Conservation (phyloP, 441 rosid species). For the Mallotus japonicus region DNA sequence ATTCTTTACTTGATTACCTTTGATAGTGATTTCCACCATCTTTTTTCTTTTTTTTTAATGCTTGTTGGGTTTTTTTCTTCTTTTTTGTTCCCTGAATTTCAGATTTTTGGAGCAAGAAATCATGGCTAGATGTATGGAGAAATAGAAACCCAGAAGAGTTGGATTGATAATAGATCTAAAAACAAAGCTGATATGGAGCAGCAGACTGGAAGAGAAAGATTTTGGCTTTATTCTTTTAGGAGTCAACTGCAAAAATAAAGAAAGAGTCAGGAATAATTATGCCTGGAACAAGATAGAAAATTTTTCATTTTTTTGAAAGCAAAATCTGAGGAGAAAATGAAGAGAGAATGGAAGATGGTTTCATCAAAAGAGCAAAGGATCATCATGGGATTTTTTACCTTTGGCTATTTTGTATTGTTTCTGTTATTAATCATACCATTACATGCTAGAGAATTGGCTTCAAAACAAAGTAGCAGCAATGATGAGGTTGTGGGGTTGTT, state of each 20-base stretch:
- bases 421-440: slow-evolving; percentile 27
- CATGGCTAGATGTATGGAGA: slow-evolving; percentile 15
- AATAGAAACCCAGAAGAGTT: slow-evolving; percentile 6
- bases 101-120: slow-evolving; percentile 18
- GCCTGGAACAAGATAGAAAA: neutral
- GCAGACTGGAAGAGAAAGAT: slow-evolving; percentile 5
- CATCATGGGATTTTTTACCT: slow-evolving; percentile 16
- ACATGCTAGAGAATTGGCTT: slow-evolving; percentile 36
- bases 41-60: neutral
- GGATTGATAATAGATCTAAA: slow-evolving; percentile 29
- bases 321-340: slow-evolving; percentile 21
- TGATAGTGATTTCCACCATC: neutral
- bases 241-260: slow-evolving; percentile 7
- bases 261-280: neutral
- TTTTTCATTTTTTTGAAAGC: neutral
- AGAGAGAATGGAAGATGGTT: slow-evolving; percentile 32
- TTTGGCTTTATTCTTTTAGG: slow-evolving; percentile 9
- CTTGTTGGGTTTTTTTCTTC: neutral
- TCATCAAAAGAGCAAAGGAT: slow-evolving; percentile 18
- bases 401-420: slow-evolving; percentile 28
- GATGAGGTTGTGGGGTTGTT: slow-evolving; percentile 43
- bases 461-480: slow-evolving; percentile 30
- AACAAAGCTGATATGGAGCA: slow-evolving; percentile 7
- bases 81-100: slow-evolving; percentile 2
- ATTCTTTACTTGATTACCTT: neutral